phyloP scores from a whole-genome alignment of 805 yeast genomes.

The Ogataea nakhonphanomensis region DNA sequence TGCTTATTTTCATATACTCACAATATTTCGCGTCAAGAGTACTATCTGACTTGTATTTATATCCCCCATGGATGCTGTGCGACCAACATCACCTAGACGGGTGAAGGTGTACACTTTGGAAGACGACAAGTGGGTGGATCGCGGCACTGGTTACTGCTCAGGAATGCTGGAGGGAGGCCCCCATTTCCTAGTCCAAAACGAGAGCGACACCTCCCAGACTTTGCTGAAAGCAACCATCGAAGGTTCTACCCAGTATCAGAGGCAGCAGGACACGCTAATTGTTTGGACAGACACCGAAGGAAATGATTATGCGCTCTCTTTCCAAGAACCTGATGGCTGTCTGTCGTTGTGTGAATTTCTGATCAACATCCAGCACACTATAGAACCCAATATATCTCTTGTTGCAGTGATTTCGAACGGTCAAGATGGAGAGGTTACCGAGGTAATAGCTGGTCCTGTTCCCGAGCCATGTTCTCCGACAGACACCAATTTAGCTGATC shows the following conservation, averaged over 20 bases:
- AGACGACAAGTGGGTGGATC: constrained; percentile 84
- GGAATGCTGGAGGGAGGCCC: constrained; percentile 62
- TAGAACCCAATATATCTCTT: constrained; percentile 64
- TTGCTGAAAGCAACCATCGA: constrained; percentile 64
- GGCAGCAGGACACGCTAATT: constrained; percentile 90
- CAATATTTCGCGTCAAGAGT: neutral
- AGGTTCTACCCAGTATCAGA: constrained; percentile 78
- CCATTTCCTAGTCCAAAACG: constrained; percentile 69
- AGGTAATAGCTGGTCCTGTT: constrained; percentile 77
- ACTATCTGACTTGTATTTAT: constrained; percentile 1
- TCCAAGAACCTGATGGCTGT: constrained; percentile 91
- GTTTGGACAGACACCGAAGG: constrained; percentile 85
- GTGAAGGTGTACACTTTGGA: constrained; percentile 87
- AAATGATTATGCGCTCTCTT: constrained; percentile 80
- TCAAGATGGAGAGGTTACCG: constrained; percentile 55
- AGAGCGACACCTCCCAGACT: constrained; percentile 53
- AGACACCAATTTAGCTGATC: constrained; percentile 46
- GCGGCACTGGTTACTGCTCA: constrained; percentile 87
- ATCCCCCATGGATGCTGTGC: constrained; percentile 17
- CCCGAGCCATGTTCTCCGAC: constrained; percentile 61
- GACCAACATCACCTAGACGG: constrained; percentile 53
- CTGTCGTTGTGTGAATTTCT: constrained; percentile 77
- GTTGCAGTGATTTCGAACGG: constrained; percentile 59
- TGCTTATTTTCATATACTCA: neutral
- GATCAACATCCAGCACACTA: constrained; percentile 57